A percentile compares a stretch with the other conserved stretches of the same genome.
Conservation (phyloP, 331 rosid species). For the Pyracantha coccinea region DNA sequence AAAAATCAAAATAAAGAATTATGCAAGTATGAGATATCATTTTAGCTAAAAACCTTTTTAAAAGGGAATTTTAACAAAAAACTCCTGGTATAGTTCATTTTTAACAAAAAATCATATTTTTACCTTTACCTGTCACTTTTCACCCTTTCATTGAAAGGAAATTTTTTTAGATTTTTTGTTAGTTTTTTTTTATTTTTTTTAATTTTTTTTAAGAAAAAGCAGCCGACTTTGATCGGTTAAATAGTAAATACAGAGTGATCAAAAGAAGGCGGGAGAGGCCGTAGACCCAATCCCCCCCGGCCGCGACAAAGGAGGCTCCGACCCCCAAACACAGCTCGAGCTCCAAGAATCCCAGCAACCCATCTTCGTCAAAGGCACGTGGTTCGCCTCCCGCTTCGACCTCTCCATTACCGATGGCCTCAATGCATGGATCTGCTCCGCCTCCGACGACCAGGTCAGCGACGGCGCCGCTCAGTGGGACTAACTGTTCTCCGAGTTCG, state of each 20-base stretch:
- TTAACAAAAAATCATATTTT: too few species aligned
- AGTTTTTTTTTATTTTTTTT: too few species aligned
- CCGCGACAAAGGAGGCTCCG: slow-evolving; percentile 24
- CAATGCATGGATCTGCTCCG: slow-evolving; percentile 62
- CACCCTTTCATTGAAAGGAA: too few species aligned
- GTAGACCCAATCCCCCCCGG: background rate
- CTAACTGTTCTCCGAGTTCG: slow-evolving; percentile 55
- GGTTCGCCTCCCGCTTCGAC: slow-evolving; percentile 49
- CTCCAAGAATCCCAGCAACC: slow-evolving; percentile 22
- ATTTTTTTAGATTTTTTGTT: too few species aligned
- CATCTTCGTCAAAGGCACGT: slow-evolving; percentile 63
- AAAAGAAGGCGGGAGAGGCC: background rate
- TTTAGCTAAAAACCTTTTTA: too few species aligned
- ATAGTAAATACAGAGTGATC: background rate
- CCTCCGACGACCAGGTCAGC: slow-evolving; percentile 59
- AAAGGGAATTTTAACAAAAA: too few species aligned
- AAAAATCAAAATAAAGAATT: too few species aligned
- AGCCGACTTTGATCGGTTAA: background rate
- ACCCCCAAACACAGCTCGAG: slow-evolving; percentile 40
- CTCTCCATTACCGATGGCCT: slow-evolving; percentile 66
- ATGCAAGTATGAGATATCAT: too few species aligned
- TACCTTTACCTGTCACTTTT: too few species aligned
- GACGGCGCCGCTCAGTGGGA: slow-evolving; percentile 87
- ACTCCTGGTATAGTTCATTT: too few species aligned
- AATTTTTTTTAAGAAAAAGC: too few species aligned